Evolutionary conservation across 2,329 filamentous ascomycete species (phyloP), one percentile per base, ranked within the genome.

Genomic region (Aspergillus sp.): DNA sequence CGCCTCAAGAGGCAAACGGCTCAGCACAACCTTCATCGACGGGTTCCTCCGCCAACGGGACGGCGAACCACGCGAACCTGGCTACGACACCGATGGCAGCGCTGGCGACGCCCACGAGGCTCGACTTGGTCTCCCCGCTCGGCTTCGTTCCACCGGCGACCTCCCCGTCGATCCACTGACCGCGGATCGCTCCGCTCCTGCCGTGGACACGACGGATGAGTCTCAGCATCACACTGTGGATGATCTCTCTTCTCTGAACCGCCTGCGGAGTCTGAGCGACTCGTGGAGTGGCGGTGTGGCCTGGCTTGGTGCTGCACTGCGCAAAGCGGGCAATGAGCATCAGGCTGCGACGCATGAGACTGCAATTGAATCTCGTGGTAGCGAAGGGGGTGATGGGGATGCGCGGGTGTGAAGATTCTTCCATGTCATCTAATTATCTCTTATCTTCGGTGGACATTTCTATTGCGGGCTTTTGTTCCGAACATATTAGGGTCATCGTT

Each of bases 201-300:
- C 49, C 5, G 47, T 63, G 3, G 55, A 62, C 10, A 54, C 61
- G 1, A 59, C 55, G 19, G 38, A 56, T 20, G 21, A 40, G 11
- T 53, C 47, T 21, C 55, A 53, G 10, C 19, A 55, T 9, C 11
- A 11, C 14, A 7, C 7, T 38, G 47, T 58, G 7, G 56, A 64
- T 31, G 58, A 65, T 41, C 32, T 36, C 5, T 58, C 61, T 17
- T 56, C 54, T 5, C 17, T 58, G 3, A 62, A 56, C 10, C 66
- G 69, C 14, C 56, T 71, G 5, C 68, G 70, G 50, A 72, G 70
- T 48, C 57, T 73, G 10, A 73, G 70, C 50, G 70, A 73, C 54
- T 71, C 70, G 2, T 68, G 67, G 68, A 66, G 59, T 21, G 69
- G 64, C 42, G 63, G 68, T 1, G 55, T 72, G 14, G 64, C 69